Evolutionary conservation across 2,329 filamentous ascomycete species (phyloP).

Genomic region (Davidsoniella neocaledoniae): DNA sequence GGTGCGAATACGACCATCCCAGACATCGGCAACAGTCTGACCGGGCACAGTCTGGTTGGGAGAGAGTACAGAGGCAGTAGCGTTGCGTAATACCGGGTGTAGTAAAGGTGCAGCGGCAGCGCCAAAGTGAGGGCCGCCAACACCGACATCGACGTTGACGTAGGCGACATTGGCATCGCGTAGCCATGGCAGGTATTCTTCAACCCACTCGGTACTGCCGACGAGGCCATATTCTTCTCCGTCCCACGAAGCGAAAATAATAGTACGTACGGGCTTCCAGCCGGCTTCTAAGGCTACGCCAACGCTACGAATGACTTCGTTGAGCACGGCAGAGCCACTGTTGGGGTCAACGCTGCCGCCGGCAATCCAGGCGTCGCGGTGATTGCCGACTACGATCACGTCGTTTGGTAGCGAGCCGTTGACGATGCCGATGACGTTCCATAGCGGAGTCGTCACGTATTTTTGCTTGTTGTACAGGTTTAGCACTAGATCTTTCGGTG

Average conservation of each 20-base stretch:
- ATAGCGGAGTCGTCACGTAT: slow-evolving; percentile 65
- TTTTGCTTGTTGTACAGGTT: slow-evolving; percentile 67
- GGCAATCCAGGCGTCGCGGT: slow-evolving; percentile 77
- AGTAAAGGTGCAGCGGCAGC: slow-evolving; percentile 58
- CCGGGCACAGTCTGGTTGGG: slow-evolving; percentile 58
- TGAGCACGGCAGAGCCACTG: slow-evolving; percentile 62
- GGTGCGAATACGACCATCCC: slow-evolving; percentile 43
- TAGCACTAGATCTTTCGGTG: slow-evolving; percentile 52
- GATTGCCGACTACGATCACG: slow-evolving; percentile 80
- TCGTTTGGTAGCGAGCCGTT: slow-evolving; percentile 76
- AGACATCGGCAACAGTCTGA: slow-evolving; percentile 56
- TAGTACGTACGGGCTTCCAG: slow-evolving; percentile 56
- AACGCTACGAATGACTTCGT: slow-evolving; percentile 62
- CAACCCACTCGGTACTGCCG: slow-evolving; percentile 84
- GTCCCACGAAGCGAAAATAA: slow-evolving; percentile 76
- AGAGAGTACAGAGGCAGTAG: slow-evolving; percentile 44
- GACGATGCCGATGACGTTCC: slow-evolving; percentile 85
- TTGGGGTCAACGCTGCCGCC: slow-evolving; percentile 76
- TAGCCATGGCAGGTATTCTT: slow-evolving; percentile 75
- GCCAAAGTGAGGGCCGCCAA: slow-evolving; percentile 45
- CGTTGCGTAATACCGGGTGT: slow-evolving; percentile 53
- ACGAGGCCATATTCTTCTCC: slow-evolving; percentile 74
- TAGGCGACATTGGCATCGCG: slow-evolving; percentile 59
- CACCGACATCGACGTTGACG: slow-evolving; percentile 68
- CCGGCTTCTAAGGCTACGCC: slow-evolving; percentile 48